Conservation (phyloP, 1,284 basidiomycete species). For the Xerocomus minutiporus region DNA sequence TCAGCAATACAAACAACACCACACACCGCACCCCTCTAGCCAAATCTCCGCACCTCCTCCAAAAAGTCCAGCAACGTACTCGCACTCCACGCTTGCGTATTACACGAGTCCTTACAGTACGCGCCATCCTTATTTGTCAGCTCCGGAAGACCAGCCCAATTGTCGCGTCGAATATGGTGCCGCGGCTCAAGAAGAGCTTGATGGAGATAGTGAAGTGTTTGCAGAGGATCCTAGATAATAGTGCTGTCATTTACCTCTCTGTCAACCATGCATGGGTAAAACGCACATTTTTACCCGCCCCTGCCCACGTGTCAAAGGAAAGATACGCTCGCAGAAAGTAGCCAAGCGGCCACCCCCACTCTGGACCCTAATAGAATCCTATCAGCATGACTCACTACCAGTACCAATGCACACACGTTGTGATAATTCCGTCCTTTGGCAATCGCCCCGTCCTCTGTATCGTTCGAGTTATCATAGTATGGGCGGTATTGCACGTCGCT, state of each 20-base stretch:
- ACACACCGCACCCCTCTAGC: constrained; percentile 9
- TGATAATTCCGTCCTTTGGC: constrained; percentile 93
- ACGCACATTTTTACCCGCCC: constrained; percentile 63
- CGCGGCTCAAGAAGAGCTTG: constrained; percentile 66
- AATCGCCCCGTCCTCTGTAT: constrained; percentile 72
- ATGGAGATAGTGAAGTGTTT: constrained; percentile 78
- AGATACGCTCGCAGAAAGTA: constrained; percentile 94
- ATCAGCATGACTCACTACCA: constrained; percentile 7
- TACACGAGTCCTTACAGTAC: constrained; percentile 83
- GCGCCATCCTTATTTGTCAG: constrained; percentile 81
- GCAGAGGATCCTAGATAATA: constrained; percentile 51
- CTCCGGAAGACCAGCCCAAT: constrained; percentile 91
- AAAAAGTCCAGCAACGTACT: constrained; percentile 86
- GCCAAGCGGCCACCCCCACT: constrained; percentile 93
- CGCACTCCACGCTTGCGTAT: constrained; percentile 90
- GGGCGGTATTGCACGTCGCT: constrained; percentile 82
- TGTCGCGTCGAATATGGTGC: constrained; percentile 69
- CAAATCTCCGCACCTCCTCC: constrained; percentile 55
- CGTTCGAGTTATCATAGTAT: constrained; percentile 88
- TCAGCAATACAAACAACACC: constrained; percentile 22
- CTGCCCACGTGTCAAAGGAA: constrained; percentile 68
- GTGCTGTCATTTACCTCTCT: background rate
- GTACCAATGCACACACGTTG: constrained; percentile 45
- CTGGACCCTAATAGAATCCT: constrained; percentile 55
- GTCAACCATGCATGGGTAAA: background rate